Evolutionary conservation across 768 basidiomycete species (phyloP), one percentile per base, ranked within the genome.

Genomic region (Mycena maculata): DNA sequence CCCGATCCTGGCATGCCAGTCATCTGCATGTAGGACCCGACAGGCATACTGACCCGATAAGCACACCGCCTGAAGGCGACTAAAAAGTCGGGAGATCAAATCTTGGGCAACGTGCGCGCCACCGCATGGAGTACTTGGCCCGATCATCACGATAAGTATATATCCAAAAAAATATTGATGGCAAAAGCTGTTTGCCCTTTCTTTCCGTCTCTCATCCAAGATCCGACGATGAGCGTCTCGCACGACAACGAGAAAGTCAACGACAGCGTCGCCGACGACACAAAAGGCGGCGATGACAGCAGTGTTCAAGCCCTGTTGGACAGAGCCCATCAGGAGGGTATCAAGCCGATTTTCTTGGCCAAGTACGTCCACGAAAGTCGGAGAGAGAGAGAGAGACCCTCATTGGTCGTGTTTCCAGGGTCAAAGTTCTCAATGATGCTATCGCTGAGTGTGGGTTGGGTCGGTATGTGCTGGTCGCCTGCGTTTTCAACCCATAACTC

Each of bases 391-490:
- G 18, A 10, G 25, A n/a, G 16, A 38, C 8, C 9, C 25, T 55
- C n/a, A 36, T 25, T 1, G 31, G 39, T n/a, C 39, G n/a, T 42
- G 3, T 38, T 41, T n/a, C 0, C 18, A 70, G 69, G 30, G 64
- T 70, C 44, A 56, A 60, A 20, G 69, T 70, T 7, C 69, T 70
- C 25, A 70, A 70, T 30, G 53, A 55, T 7, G 64, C 69, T 5
- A 70, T 70, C 20, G 48, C 65, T 8, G 69, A 66, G 16, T 70
- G 64, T n/a, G 69, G 69, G n/a, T 4, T 70, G 64, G 69, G 69
- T 15, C 60, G 69, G 69, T 70, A 59, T 22, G 64, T 55, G 18
- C 25, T 44, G 13, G 9, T 33, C 44, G 1, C n/a, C 31, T 25
- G 15, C n/a, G 20, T 2, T 9, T 12, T 33, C 44, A 23, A n/a